These are phyloP conservation scores for Aspergillus haitiensis DNA, from an alignment of 495 filamentous ascomycete species.

Conservation along the genomic window DNA sequence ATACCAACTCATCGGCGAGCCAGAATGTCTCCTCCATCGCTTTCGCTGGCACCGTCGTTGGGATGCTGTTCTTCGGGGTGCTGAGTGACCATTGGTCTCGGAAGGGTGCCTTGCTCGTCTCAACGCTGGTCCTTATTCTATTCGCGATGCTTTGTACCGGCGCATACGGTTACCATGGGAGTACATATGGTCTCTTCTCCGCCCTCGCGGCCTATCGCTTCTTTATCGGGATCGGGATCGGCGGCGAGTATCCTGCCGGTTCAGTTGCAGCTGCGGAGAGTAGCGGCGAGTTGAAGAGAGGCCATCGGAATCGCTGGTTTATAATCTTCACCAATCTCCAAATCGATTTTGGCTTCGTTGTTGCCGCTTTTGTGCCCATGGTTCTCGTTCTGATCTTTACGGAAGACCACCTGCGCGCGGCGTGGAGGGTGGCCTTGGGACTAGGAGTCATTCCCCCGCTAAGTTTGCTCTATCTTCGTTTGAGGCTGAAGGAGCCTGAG, in stretches of 20 bases:
- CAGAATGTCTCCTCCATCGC: slow-evolving; percentile 75
- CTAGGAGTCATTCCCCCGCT: slow-evolving; percentile 79
- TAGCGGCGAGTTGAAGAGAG: slow-evolving; percentile 74
- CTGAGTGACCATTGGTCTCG: slow-evolving; percentile 81
- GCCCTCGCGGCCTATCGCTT: slow-evolving; percentile 86
- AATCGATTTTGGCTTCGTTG: slow-evolving; percentile 79
- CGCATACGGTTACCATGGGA: slow-evolving; percentile 67
- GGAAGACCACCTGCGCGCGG: slow-evolving; percentile 67
- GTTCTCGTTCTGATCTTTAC: slow-evolving; percentile 68
- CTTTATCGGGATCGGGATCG: slow-evolving; percentile 65
- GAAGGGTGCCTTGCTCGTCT: slow-evolving; percentile 75
- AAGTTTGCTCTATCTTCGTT: slow-evolving; percentile 68
- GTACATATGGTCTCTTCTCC: slow-evolving; percentile 67
- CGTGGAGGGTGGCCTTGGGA: slow-evolving; percentile 75
- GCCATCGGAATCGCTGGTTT: slow-evolving; percentile 87
- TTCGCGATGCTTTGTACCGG: slow-evolving; percentile 79
- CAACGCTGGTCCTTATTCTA: slow-evolving; percentile 77
- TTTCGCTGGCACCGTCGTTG: slow-evolving; percentile 86
- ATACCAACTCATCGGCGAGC: slow-evolving; percentile 62
- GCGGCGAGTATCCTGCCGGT: slow-evolving; percentile 87
- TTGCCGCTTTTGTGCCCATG: slow-evolving; percentile 71
- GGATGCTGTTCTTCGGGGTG: slow-evolving; percentile 80
- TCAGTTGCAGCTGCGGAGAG: slow-evolving; percentile 82
- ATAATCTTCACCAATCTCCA: slow-evolving; percentile 89
- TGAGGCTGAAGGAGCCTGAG: slow-evolving; percentile 79